Evolutionary conservation across 2,329 filamentous ascomycete species (phyloP), one percentile per base, ranked within the genome.

Genomic region (Cercospora sp.): DNA sequence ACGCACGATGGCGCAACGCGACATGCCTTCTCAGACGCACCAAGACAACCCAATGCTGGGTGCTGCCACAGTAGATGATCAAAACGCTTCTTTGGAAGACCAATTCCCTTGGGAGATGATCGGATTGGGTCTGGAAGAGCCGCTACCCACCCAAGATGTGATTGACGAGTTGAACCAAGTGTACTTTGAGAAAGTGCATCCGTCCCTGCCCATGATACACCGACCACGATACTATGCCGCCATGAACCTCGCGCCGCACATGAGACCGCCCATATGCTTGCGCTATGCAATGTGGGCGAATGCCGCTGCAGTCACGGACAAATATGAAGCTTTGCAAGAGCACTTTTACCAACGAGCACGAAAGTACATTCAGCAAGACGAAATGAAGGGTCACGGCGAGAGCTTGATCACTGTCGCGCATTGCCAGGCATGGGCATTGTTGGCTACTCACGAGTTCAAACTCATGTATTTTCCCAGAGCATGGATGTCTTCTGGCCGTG

Each of bases 281-380:
- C 89, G 95, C 73, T 99, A 99, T 80, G 93, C 92, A 65, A 96
- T 98, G 85, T 98, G 94, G 94, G 92, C 90, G n/a, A 82, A 93
- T 75, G 93, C 94, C n/a, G 94, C 93, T 70, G 90, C 92, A 5
- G 87, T 94, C 53, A 89, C 88, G 3, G 93, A 97, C 67, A 95
- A 93, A 77, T 97, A 92, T 78, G 84, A 86, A 36, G 87, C 88
- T 64, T 80, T 97, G 13, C 93, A 93, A 76, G 91, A 94, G 64
- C 88, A 97, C 70, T 97, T 98, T 78, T 99, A 99, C 78, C 88
- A 91, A 70, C 87, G 94, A 62, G 88, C 94, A 12, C 88, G 94
- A 67, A 98, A 97, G 77, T 98, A 98, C 76, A 86, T 93, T 53
- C 93, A 98, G 78, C 84, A 88, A 68, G 94, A 97, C 77, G 93